Evolutionary conservation across 768 basidiomycete species (phyloP), one percentile per base, ranked within the genome.

Genomic region (Kwoniella shandongensis): DNA sequence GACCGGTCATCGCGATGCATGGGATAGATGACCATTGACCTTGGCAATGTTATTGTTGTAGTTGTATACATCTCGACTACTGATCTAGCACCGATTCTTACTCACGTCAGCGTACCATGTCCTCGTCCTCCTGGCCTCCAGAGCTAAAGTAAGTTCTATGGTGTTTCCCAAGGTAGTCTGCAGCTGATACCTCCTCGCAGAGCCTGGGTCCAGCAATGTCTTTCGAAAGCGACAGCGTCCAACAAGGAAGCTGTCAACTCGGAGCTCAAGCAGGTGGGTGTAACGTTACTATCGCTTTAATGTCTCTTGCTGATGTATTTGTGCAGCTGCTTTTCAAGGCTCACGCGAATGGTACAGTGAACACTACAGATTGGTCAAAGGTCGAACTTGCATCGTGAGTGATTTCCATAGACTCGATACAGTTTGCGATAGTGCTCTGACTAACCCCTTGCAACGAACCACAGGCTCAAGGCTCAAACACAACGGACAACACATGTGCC

Each of bases 291-390:
- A 3, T 18, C 49, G n/a, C 2, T 10, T n/a, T 20, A 29, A 6
- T 22, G 47, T 12, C 4, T 13, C n/a, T 12, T 48, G 25, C 27
- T 41, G 38, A 56, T 22, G 10, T 4, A 4, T n/a, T 18, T 1
- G 13, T 38, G 13, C 20, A 75, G 85, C 88, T 91, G 83, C 96
- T 99, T 78, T 87, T 88, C 83, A 85, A 91, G 66, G 86, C 91
- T 78, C 94, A 90, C 79, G 82, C 85, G 61, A 82, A 85, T 72
- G 86, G 88, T 74, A 83, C 87, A 1, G 81, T 98, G 23, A 88
- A 89, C 84, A 88, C 89, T n/a, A 94, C 88, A 55, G 91, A 98
- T 76, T 99, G 96, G 96, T 79, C 82, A 10, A 86, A 83, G 29
- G 83, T 92, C 30, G 88, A 94, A 78, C 81, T 99, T 53, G 82